These are phyloP conservation scores for Apiospora marii DNA, from an alignment of 2,329 filamentous ascomycete species.

Conservation along the genomic window DNA sequence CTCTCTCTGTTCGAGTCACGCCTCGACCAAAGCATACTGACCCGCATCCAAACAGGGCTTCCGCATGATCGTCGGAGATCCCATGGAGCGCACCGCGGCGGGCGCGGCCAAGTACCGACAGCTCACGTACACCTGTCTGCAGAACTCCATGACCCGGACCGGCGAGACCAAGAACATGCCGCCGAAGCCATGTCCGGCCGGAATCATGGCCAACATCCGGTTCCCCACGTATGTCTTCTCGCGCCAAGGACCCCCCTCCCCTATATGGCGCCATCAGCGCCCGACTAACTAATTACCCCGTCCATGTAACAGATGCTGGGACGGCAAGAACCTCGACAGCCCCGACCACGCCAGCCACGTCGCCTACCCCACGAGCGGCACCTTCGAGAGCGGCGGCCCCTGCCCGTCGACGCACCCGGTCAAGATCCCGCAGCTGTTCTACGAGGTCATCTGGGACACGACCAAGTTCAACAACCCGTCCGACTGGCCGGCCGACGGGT, in stretches of 20 bases:
- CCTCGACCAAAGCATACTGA: no score
- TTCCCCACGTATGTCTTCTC: constrained; percentile 47
- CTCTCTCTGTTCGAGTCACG: neutral
- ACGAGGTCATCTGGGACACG: constrained; percentile 51
- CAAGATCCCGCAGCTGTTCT: constrained; percentile 49
- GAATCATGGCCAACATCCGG: constrained; percentile 52
- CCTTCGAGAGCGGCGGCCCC: constrained; percentile 38
- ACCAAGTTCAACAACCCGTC: constrained; percentile 42
- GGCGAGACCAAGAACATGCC: constrained; percentile 47
- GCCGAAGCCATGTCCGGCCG: constrained; percentile 42
- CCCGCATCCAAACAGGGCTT: constrained; percentile 34
- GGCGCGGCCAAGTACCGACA: constrained; percentile 35
- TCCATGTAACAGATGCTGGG: constrained; percentile 53
- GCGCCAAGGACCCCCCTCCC: neutral
- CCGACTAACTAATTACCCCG: constrained; percentile 33
- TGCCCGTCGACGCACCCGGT: constrained; percentile 41
- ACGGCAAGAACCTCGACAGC: constrained; percentile 57
- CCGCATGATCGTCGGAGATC: constrained; percentile 43
- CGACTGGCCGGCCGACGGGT: constrained; percentile 45
- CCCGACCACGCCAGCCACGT: constrained; percentile 59
- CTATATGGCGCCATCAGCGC: constrained; percentile 33
- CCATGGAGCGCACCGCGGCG: constrained; percentile 35
- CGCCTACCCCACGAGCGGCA: constrained; percentile 49
- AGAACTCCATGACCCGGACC: constrained; percentile 35
- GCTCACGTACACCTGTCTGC: constrained; percentile 6